phyloP scores from a whole-genome alignment of 2,329 filamentous ascomycete species.

The Coniochaeta pulveracea region DNA sequence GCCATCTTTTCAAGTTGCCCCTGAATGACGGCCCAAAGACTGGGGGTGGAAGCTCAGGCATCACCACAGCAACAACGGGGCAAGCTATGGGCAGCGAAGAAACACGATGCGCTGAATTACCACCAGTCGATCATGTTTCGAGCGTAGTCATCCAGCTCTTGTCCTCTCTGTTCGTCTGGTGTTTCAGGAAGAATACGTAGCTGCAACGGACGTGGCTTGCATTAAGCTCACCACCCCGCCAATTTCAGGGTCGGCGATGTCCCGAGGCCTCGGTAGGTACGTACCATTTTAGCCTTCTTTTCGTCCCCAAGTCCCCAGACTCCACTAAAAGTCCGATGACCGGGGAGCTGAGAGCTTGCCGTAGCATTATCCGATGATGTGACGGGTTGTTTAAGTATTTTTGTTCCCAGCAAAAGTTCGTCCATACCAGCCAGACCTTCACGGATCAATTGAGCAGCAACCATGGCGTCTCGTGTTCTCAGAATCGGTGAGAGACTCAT shows the following conservation, averaged over 20 bases:
- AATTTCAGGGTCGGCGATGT: not conserved
- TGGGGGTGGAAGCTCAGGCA: no score
- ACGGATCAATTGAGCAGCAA: constrained; percentile 20
- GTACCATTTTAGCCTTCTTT: not conserved
- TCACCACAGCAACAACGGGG: no score
- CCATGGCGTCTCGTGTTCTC: constrained; percentile 53
- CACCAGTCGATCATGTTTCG: no score
- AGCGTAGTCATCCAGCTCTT: no score
- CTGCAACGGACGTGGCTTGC: not conserved
- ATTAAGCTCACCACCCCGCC: not conserved
- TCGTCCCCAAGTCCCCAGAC: no score
- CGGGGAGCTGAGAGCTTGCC: no score
- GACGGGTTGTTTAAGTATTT: not conserved
- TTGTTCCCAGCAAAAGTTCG: not conserved
- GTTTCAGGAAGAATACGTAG: not conserved
- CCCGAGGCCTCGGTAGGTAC: constrained; percentile 3
- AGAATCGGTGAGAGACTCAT: constrained; percentile 48
- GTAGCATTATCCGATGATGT: no score
- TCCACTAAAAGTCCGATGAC: no score
- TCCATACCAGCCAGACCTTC: not conserved
- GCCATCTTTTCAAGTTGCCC: no score
- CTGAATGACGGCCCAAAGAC: no score
- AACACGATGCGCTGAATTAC: no score
- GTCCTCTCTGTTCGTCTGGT: constrained; percentile 2
- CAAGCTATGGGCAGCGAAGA: no score